Evolutionary conservation across 768 basidiomycete genomes (phyloP).

Genomic region (Agaricus blazei): DNA sequence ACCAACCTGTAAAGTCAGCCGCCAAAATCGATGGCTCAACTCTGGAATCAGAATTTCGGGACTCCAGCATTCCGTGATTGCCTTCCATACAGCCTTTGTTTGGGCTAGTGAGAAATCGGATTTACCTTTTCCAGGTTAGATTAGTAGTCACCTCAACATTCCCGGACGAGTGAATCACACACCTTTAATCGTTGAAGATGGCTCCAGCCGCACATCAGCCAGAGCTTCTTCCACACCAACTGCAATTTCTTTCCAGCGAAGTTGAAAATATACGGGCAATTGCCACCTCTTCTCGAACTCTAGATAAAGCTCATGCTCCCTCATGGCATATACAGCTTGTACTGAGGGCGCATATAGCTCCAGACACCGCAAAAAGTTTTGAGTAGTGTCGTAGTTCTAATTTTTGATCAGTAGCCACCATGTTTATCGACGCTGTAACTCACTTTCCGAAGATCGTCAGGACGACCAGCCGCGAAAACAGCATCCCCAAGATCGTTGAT

Average conservation of each 20-base stretch:
- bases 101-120: slow-evolving; percentile 34
- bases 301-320: slow-evolving; percentile 61
- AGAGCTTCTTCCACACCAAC: slow-evolving; percentile 69
- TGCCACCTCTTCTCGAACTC: slow-evolving; percentile 90
- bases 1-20: slow-evolving; percentile 78
- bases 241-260: slow-evolving; percentile 95
- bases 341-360: slow-evolving; percentile 80
- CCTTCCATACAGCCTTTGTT: slow-evolving; percentile 63
- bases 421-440: slow-evolving; percentile 12
- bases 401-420: neutral
- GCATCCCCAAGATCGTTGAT: slow-evolving; percentile 78
- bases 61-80: slow-evolving; percentile 81
- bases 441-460: slow-evolving; percentile 87
- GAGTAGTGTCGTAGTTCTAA: slow-evolving; percentile 82
- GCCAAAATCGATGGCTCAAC: slow-evolving; percentile 85
- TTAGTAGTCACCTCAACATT: neutral
- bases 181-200: slow-evolving; percentile 36
- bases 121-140: slow-evolving; percentile 14
- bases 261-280: slow-evolving; percentile 92
- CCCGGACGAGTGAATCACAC: slow-evolving; percentile 3
- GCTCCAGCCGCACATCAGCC: slow-evolving; percentile 34
- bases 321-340: slow-evolving; percentile 65
- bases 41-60: slow-evolving; percentile 82
- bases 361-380: slow-evolving; percentile 75
- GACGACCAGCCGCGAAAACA: slow-evolving; percentile 89